These are phyloP conservation scores for Citropsis articulata DNA, from an alignment of 345 rosid genomes.

Conservation along the genomic window DNA sequence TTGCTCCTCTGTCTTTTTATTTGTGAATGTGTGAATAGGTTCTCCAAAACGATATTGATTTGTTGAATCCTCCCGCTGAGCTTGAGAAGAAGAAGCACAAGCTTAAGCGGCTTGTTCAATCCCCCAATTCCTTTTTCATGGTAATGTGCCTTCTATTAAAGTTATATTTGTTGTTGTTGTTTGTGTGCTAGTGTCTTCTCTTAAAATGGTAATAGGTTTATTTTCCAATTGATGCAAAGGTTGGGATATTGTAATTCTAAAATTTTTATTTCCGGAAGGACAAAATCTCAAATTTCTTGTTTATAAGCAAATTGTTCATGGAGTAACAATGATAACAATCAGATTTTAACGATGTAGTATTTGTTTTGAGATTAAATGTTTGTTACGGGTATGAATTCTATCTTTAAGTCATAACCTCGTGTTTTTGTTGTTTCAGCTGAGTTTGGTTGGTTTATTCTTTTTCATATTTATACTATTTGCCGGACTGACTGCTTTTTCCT, in stretches of 20 bases:
- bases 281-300: neutral
- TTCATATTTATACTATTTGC: neutral
- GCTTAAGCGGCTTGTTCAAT: constrained; percentile 76
- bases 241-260: neutral
- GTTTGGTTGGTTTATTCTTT: neutral
- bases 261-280: neutral
- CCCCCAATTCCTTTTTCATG: constrained; percentile 76
- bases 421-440: neutral
- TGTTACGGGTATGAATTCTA: neutral
- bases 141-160: constrained; percentile 17
- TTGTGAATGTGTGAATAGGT: constrained; percentile 29
- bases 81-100: constrained; percentile 84
- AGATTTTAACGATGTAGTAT: neutral
- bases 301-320: neutral
- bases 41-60: constrained; percentile 69
- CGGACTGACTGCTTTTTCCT: neutral
- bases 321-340: neutral
- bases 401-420: neutral
- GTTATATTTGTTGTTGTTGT: neutral
- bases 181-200: neutral
- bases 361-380: neutral
- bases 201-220: neutral
- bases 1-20: neutral
- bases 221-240: neutral
- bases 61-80: constrained; percentile 71